Evolutionary conservation across 441 rosid species (phyloP).

Genomic region (Populus hybrid): DNA sequence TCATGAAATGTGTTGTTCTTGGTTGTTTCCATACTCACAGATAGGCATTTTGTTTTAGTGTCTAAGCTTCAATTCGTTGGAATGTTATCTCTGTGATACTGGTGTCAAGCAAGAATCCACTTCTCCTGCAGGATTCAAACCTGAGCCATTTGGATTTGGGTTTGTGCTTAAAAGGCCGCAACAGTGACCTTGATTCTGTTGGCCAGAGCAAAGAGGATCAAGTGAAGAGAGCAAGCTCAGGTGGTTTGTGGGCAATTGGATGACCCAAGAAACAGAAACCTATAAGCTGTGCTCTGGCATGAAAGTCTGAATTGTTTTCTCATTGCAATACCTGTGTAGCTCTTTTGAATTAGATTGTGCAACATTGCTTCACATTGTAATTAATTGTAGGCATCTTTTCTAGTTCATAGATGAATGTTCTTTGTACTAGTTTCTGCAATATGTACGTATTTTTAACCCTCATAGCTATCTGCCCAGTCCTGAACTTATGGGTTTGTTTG

Average conservation of each 20-base stretch:
- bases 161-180: slow-evolving; percentile 53
- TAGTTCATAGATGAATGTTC: not conserved
- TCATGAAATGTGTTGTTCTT: no score
- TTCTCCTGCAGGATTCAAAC: slow-evolving; percentile 34
- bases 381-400: not conserved
- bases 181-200: slow-evolving; percentile 17
- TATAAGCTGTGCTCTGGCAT: not conserved
- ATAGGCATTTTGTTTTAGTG: no score
- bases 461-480: not conserved
- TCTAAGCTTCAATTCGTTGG: no score
- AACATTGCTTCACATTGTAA: slow-evolving; percentile 7
- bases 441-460: not conserved
- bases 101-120: no score
- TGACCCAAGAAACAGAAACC: not conserved
- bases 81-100: no score
- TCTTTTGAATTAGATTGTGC: not conserved
- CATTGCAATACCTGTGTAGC: not conserved
- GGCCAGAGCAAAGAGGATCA: slow-evolving; percentile 26
- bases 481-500: not conserved
- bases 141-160: slow-evolving; percentile 49
- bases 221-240: slow-evolving; percentile 22
- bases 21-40: no score
- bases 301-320: not conserved
- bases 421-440: not conserved
- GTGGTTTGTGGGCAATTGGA: slow-evolving; percentile 23